Evolutionary conservation across 495 filamentous ascomycete genomes (phyloP).

Genomic region (Thermothielavioides terrestris): DNA sequence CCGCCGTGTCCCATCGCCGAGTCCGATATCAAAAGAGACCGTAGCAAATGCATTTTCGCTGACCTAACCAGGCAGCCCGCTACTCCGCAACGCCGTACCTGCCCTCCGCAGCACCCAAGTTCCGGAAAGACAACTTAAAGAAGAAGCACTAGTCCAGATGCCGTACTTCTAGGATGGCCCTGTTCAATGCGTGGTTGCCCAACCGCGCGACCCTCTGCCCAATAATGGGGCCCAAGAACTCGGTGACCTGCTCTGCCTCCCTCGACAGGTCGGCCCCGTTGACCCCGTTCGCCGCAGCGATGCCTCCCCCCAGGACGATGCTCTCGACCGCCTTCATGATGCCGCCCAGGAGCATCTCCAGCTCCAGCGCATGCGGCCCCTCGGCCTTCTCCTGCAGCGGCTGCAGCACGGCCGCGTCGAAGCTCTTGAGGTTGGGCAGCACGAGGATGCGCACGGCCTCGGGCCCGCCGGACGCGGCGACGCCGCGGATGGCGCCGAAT

Average conservation of each 20-base stretch:
- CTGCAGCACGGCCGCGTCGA: constrained; percentile 56
- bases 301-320: constrained; percentile 19
- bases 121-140: background rate
- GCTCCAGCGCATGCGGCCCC: constrained; percentile 45
- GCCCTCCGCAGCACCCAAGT: constrained; percentile 6
- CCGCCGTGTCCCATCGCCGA: background rate
- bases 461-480: constrained; percentile 63
- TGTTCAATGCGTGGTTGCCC: constrained; percentile 42
- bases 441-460: constrained; percentile 75
- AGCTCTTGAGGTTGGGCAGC: constrained; percentile 69
- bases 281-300: constrained; percentile 14
- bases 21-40: no score
- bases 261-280: constrained; percentile 24
- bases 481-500: constrained; percentile 76
- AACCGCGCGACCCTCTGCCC: constrained; percentile 49
- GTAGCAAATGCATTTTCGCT: no score
- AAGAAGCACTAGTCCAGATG: constrained; percentile 27
- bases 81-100: background rate
- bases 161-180: constrained; percentile 41
- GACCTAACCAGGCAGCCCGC: background rate
- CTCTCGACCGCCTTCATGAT: constrained; percentile 51
- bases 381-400: constrained; percentile 52
- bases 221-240: constrained; percentile 49
- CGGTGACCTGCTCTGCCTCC: constrained; percentile 46
- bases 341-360: constrained; percentile 52